phyloP scores from a whole-genome alignment of 1,284 basidiomycete species.

The Sanghuangporus sanghuang region DNA sequence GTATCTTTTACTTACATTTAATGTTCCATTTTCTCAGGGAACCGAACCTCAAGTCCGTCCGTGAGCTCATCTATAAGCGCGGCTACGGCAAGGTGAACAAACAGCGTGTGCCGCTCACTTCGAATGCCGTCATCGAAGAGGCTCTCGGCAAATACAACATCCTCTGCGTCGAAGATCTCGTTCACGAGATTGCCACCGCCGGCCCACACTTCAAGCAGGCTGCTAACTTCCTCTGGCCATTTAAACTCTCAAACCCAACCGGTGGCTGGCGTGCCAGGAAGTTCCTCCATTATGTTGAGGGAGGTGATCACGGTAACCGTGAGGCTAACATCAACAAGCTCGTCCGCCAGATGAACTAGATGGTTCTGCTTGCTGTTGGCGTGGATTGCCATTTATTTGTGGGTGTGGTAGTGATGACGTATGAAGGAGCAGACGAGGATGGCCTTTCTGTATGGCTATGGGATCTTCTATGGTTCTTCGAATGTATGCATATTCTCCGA shows the following conservation, averaged over 20 bases:
- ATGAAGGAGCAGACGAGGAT: neutral
- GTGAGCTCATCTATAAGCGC: constrained; percentile 99
- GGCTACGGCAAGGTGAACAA: constrained; percentile 99
- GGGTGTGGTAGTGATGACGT: neutral
- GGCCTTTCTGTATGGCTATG: constrained; percentile 3
- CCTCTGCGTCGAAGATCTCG: constrained; percentile 96
- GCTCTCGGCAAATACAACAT: constrained; percentile 94
- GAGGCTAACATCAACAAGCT: constrained; percentile 97
- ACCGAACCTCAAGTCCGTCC: constrained; percentile 94
- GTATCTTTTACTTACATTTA: neutral
- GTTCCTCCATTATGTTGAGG: constrained; percentile 93
- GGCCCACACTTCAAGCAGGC: constrained; percentile 99
- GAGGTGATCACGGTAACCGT: constrained; percentile 95
- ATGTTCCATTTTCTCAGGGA: constrained; percentile 45
- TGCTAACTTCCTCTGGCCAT: constrained; percentile 97
- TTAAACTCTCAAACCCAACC: constrained; percentile 99
- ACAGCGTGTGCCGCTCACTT: constrained; percentile 93
- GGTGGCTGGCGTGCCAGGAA: constrained; percentile 97
- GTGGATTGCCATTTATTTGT: neutral
- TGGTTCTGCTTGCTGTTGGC: neutral
- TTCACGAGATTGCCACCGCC: constrained; percentile 94
- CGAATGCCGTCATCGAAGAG: constrained; percentile 93
- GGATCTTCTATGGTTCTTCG: constrained; percentile 2
- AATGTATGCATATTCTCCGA: constrained; percentile 6
- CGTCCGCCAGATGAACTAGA: constrained; percentile 93